Conservation (phyloP, 192 early-diverging fungal species). For the Mortierella antarctica region DNA sequence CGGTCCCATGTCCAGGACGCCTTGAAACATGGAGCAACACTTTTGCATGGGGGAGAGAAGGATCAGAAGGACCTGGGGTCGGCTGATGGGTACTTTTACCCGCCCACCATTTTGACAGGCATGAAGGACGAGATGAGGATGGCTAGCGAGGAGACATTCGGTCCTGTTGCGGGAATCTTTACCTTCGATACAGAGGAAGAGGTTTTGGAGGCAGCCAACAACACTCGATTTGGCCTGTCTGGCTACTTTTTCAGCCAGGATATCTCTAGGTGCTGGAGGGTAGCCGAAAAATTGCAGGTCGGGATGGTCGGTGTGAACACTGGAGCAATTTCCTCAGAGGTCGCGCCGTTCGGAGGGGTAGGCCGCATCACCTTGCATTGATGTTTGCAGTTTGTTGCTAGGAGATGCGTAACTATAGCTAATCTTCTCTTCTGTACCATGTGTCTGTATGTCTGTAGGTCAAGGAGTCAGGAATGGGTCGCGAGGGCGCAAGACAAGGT, state of each 20-base stretch:
- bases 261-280: constrained; percentile 78
- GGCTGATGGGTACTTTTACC: constrained; percentile 76
- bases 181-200: constrained; percentile 84
- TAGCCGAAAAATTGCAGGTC: constrained; percentile 84
- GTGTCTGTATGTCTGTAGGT: constrained; percentile 30
- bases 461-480: constrained; percentile 77
- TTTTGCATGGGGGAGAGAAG: constrained; percentile 70
- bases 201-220: constrained; percentile 81
- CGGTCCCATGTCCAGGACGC: constrained; percentile 78
- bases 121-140: constrained; percentile 77
- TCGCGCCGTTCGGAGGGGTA: constrained; percentile 81
- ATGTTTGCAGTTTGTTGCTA: background rate
- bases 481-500: constrained; percentile 77
- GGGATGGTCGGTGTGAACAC: constrained; percentile 95
- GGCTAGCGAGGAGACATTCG: constrained; percentile 88
- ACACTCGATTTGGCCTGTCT: constrained; percentile 78
- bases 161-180: constrained; percentile 86
- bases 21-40: constrained; percentile 74
- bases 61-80: constrained; percentile 26
- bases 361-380: background rate
- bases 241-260: constrained; percentile 88
- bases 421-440: constrained; percentile 13
- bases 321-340: constrained; percentile 61
- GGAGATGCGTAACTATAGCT: background rate
- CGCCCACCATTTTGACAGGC: constrained; percentile 83